Conservation (phyloP, 352 stramenopile genomes). For the Pythium rhizo-oryzae region DNA sequence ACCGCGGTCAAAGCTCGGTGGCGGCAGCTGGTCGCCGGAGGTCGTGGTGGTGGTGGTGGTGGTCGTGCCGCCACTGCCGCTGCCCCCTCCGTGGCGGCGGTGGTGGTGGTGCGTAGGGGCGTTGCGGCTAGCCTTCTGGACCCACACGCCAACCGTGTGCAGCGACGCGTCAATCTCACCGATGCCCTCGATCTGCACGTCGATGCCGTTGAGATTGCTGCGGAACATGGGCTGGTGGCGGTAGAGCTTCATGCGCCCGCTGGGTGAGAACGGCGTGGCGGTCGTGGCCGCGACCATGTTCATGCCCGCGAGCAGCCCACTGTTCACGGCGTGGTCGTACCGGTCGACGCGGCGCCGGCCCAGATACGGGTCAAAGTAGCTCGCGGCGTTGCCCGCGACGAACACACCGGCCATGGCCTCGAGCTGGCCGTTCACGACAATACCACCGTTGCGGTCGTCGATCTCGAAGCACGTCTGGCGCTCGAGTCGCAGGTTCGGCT, state of each 20-base stretch:
- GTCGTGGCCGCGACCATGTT: constrained; percentile 76
- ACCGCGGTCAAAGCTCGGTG: constrained; percentile 68
- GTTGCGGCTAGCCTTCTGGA: constrained; percentile 42
- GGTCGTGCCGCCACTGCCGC: background rate
- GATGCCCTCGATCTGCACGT: constrained; percentile 84
- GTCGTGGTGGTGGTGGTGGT: background rate
- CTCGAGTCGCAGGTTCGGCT: constrained; percentile 77
- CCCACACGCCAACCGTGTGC: constrained; percentile 83
- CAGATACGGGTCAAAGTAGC: constrained; percentile 90
- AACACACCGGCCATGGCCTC: constrained; percentile 91
- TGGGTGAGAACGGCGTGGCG: constrained; percentile 20
- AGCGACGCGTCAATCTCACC: constrained; percentile 84
- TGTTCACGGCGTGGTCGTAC: constrained; percentile 94
- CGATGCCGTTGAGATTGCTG: constrained; percentile 70
- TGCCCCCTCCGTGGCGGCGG: background rate
- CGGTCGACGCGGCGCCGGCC: constrained; percentile 87
- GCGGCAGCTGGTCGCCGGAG: background rate
- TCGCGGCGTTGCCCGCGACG: constrained; percentile 88
- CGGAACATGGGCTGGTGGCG: constrained; percentile 90
- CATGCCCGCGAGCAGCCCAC: constrained; percentile 77
- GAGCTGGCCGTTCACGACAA: constrained; percentile 91
- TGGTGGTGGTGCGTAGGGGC: background rate
- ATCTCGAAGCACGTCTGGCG: constrained; percentile 77
- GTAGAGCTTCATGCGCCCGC: constrained; percentile 81
- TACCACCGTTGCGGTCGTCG: constrained; percentile 84